A percentile compares a stretch with the other conserved stretches of the same genome.
Conservation (phyloP, 2,329 filamentous ascomycete genomes). For the Fusarium mundagurra region DNA sequence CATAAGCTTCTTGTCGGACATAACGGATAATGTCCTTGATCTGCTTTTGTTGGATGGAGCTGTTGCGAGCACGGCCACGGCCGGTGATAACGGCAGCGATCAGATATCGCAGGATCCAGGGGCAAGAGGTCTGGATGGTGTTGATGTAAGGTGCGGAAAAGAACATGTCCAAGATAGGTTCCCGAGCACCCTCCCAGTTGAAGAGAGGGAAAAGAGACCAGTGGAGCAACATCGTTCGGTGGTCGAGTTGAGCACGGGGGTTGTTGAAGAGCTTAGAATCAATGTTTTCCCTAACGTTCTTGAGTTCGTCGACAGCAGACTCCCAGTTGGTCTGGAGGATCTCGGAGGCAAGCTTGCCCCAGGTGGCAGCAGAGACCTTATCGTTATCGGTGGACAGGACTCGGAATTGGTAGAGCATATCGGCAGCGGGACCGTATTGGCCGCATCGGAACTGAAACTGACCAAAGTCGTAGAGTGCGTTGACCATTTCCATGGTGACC, state of each 20-base stretch:
- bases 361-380: slow-evolving; percentile 94
- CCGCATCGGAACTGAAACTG: slow-evolving; percentile 98
- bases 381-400: slow-evolving; percentile 98
- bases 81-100: slow-evolving; percentile 95
- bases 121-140: slow-evolving; percentile 97
- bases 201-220: slow-evolving; percentile 99
- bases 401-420: slow-evolving; percentile 96
- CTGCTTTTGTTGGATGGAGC: slow-evolving; percentile 93
- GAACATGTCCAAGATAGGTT: slow-evolving; percentile 93
- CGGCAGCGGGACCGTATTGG: slow-evolving; percentile 88
- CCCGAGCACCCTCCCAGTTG: slow-evolving; percentile 92
- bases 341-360: slow-evolving; percentile 97
- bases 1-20: slow-evolving; percentile 95
- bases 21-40: slow-evolving; percentile 97
- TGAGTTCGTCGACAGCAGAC: slow-evolving; percentile 86
- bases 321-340: slow-evolving; percentile 98
- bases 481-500: slow-evolving; percentile 94
- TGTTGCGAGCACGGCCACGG: slow-evolving; percentile 82
- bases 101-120: slow-evolving; percentile 95
- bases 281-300: slow-evolving; percentile 90
- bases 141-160: slow-evolving; percentile 99
- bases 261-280: slow-evolving; percentile 97
- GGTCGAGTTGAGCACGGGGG: slow-evolving; percentile 92
- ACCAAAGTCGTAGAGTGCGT: slow-evolving; percentile 94
- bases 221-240: slow-evolving; percentile 97